Evolutionary conservation across 768 basidiomycete genomes (phyloP), one percentile per base, ranked within the genome.

Genomic region (Lactarius tabidus): DNA sequence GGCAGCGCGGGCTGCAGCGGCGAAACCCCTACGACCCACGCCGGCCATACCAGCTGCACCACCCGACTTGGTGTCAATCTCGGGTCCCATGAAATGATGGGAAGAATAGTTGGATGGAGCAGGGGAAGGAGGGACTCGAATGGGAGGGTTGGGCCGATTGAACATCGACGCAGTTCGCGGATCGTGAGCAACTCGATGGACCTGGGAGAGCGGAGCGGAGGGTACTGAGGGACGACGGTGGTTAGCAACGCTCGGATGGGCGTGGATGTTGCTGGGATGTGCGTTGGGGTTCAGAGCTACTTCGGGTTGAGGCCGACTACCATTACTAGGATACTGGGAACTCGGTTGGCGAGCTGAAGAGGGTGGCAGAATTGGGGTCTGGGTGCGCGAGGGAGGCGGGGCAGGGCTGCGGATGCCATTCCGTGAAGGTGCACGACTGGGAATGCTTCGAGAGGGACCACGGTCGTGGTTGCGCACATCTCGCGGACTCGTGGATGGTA

Each of bases 11-110:
- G 88, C 85, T 12, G 84, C 90, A 20, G 92, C 90, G 15, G 80
- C 81, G 65, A 94, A 94, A 0, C 91, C 93, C 69, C 93, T 79
- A 65, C 93, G 79, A 9, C 93, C 93, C 8, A 95, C 92, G 10
- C 93, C 93, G 0, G 93, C 93, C 93, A 95, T 95, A 1, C 90
- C 90, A 10, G 90, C 90, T 60, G 80, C 85, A 8, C 90, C 90
- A 4, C 90, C 90, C 3, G 72, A 80, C 72, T 87, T 85, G n/a
- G 90, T 91, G 71, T 90, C 84, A 10, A 87, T 79, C 38, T 83
- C 80, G 8, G 72, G 74, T 35, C 72, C 33, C 61, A 51, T 35
- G 33, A 60, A 36, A 17, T 51, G 52, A 6, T 23, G 62, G 4
- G 55, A 26, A n/a, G 64, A 31, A 55, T 66, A 62, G 10, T 52